These are phyloP conservation scores for Tulasnella sp. DNA, from an alignment of 768 basidiomycete species.

Conservation along the genomic window DNA sequence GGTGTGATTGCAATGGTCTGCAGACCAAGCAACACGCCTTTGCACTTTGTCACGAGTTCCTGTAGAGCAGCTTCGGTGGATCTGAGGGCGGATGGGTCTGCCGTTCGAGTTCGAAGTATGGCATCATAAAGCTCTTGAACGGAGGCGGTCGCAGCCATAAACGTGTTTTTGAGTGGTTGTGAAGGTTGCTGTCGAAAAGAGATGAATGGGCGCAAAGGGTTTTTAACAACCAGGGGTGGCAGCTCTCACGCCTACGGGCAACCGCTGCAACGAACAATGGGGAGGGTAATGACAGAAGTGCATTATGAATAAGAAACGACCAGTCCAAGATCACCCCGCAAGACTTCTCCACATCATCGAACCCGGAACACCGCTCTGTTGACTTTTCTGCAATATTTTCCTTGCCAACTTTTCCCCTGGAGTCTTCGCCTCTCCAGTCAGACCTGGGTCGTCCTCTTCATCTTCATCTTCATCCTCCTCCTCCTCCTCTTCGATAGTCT, in stretches of 20 bases:
- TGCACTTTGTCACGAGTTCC: background rate
- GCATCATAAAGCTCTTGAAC: slow-evolving; percentile 12
- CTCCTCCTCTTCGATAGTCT: slow-evolving; percentile 2
- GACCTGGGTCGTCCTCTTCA: background rate
- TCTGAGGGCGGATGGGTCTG: slow-evolving; percentile 1
- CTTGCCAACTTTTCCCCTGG: slow-evolving; percentile 6
- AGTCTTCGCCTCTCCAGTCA: background rate
- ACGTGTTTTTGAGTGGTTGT: background rate
- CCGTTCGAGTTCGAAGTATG: background rate
- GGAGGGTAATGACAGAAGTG: too few relatives aligned
- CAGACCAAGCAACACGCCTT: slow-evolving; percentile 5
- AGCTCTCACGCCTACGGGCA: background rate
- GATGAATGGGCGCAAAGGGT: background rate
- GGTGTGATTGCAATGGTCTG: slow-evolving; percentile 8
- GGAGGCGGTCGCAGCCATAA: background rate
- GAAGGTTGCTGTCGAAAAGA: background rate
- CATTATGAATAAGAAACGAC: too few relatives aligned
- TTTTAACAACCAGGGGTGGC: background rate
- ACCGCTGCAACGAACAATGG: background rate
- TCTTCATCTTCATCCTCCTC: slow-evolving; percentile 7
- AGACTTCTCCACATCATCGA: slow-evolving; percentile 8
- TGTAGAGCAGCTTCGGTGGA: slow-evolving; percentile 6
- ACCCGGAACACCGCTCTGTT: background rate
- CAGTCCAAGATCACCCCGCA: background rate
- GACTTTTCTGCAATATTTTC: slow-evolving; percentile 10